Percentiles rank a stretch among this genome's conserved stretches.
These are phyloP conservation scores for Diaporthe sp. DNA, from an alignment of 2,329 filamentous ascomycete species.

Conservation along the genomic window DNA sequence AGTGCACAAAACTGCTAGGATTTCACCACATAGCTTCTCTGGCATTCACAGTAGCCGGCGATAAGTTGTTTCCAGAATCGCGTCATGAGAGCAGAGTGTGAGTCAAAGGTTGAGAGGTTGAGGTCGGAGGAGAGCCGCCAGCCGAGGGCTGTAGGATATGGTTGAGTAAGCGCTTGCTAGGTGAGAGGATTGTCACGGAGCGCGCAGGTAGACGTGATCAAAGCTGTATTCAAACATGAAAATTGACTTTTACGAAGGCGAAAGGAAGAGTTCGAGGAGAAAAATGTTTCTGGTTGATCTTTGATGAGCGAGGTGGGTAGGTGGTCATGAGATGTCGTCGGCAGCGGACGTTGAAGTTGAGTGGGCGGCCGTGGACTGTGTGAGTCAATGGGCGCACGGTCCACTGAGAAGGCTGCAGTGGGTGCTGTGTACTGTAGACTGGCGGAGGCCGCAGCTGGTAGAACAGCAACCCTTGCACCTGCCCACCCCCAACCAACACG, in stretches of 20 bases:
- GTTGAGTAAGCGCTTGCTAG: not conserved
- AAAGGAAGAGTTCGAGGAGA: not conserved
- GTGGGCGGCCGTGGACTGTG: not conserved
- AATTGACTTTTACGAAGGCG: too few species aligned
- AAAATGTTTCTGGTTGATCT: not conserved
- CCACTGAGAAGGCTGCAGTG: not conserved
- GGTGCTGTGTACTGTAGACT: not conserved
- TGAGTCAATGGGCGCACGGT: conserved; percentile 6
- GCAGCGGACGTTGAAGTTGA: not conserved
- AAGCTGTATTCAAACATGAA: not conserved
- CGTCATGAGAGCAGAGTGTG: not conserved
- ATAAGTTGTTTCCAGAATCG: not conserved
- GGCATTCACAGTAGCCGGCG: conserved; percentile 7
- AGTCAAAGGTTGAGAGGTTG: not conserved
- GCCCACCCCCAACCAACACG: not conserved
- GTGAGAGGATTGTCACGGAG: not conserved
- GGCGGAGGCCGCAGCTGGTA: not conserved
- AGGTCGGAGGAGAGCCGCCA: not conserved
- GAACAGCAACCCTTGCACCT: not conserved
- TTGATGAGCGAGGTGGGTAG: not conserved
- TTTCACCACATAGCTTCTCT: not conserved
- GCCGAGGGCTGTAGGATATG: not conserved
- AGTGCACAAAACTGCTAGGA: conserved; percentile 13
- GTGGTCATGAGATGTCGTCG: not conserved
- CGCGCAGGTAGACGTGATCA: not conserved